Percentiles rank a stretch among this genome's conserved stretches.
Conservation (phyloP, 1,139 yeast genomes). For the Pichia sp. region DNA sequence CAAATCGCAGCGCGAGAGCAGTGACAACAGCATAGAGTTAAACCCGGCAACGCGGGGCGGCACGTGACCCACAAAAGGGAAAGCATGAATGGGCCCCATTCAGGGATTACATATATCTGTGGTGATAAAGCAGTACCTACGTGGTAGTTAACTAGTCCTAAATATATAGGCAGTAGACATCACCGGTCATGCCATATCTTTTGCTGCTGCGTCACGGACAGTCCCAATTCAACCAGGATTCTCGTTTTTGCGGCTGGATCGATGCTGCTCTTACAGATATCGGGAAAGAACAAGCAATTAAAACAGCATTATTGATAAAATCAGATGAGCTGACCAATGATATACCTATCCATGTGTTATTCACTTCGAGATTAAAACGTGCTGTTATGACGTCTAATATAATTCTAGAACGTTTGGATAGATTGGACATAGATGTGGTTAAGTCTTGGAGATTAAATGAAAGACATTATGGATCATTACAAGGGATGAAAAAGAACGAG, state of each 20-base stretch:
- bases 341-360: constrained; percentile 45
- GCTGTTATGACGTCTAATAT: constrained; percentile 63
- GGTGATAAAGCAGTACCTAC: not conserved
- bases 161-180: not conserved
- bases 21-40: too few relatives aligned
- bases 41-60: too few relatives aligned
- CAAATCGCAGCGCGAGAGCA: too few relatives aligned
- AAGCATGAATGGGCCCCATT: too few relatives aligned
- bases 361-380: constrained; percentile 60
- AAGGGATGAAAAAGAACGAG: constrained; percentile 58
- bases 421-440: constrained; percentile 42
- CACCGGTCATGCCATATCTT: constrained; percentile 26
- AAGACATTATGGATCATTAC: constrained; percentile 72
- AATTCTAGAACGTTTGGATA: constrained; percentile 43
- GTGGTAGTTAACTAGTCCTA: not conserved
- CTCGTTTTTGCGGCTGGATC: constrained; percentile 80
- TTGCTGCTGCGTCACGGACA: constrained; percentile 70
- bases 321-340: constrained; percentile 30
- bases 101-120: too few relatives aligned
- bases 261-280: constrained; percentile 58
- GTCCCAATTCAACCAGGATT: constrained; percentile 63
- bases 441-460: constrained; percentile 72
- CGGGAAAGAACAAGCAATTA: constrained; percentile 57
- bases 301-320: constrained; percentile 50
- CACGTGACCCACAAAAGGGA: too few relatives aligned